A percentile compares a stretch with the other conserved stretches of the same genome.
phyloP scores from a whole-genome alignment of 1,139 yeast species.

The Saccharomycopsis hybrid region DNA sequence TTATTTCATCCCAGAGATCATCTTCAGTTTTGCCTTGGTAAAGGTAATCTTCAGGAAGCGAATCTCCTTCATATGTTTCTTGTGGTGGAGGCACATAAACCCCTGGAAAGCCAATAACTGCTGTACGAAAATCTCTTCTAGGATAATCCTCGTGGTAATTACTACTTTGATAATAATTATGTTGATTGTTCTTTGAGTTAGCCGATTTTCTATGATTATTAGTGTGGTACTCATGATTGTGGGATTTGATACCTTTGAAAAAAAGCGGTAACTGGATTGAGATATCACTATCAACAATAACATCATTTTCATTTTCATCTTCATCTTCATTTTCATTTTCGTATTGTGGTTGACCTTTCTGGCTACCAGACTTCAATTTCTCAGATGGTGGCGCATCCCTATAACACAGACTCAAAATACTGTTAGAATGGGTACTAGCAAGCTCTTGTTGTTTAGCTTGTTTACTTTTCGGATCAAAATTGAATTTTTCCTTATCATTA shows the following conservation, averaged over 20 bases:
- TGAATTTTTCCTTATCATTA: not conserved
- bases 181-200: not conserved
- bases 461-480: not conserved
- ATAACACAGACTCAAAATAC: conserved; percentile 14
- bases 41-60: conserved; percentile 16
- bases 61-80: too few species aligned
- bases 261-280: conserved; percentile 25
- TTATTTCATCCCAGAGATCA: conserved; percentile 7
- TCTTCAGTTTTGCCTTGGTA: not conserved
- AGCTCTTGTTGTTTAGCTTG: conserved; percentile 22
- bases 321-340: conserved; percentile 2
- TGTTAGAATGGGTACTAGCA: conserved; percentile 16
- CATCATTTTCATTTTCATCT: conserved; percentile 1
- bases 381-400: too few species aligned
- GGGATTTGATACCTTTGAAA: conserved; percentile 17
- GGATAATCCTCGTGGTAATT: not conserved
- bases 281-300: conserved; percentile 22
- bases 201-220: not conserved
- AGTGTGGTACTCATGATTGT: conserved; percentile 5
- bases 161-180: not conserved
- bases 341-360: too few species aligned
- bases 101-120: not conserved
- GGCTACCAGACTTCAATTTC: too few species aligned
- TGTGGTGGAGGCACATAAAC: too few species aligned
- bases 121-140: not conserved